Percentiles rank a stretch among this genome's conserved stretches.
phyloP scores from a whole-genome alignment of 164 flowering plant genomes.

The Annona cherimola region DNA sequence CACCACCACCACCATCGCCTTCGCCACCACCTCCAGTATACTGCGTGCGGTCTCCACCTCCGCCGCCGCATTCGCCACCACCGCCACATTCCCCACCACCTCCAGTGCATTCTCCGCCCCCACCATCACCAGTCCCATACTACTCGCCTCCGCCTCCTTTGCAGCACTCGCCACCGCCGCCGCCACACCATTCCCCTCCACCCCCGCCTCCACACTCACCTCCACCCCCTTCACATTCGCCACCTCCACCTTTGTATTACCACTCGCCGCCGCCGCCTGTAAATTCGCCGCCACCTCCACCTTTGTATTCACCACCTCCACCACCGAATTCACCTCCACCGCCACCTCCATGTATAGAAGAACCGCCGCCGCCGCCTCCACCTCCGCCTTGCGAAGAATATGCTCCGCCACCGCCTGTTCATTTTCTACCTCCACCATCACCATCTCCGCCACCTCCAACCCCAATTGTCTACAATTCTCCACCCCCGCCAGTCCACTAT shows the following conservation, averaged over 20 bases:
- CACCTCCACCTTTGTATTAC: slow-evolving; percentile 11
- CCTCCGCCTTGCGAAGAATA: slow-evolving; percentile 35
- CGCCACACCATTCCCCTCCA: slow-evolving; percentile 4
- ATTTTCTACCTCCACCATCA: slow-evolving; percentile 16
- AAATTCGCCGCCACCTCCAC: slow-evolving; percentile 29
- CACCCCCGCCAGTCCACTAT: slow-evolving; percentile 24
- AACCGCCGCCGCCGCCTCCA: slow-evolving; percentile 29
- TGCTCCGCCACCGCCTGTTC: slow-evolving; percentile 24
- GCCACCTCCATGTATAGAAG: slow-evolving; percentile 32
- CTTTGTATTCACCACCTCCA: slow-evolving; percentile 18
- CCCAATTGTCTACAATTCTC: slow-evolving; percentile 9
- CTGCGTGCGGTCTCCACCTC: slow-evolving; percentile 24
- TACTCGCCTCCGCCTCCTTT: slow-evolving; percentile 17
- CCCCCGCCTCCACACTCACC: slow-evolving; percentile 27
- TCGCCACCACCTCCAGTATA: slow-evolving; percentile 12
- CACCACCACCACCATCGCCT: slow-evolving; percentile 30
- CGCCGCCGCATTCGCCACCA: slow-evolving; percentile 26
- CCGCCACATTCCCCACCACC: slow-evolving; percentile 36
- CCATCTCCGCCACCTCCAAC: slow-evolving; percentile 19
- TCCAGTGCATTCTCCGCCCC: slow-evolving; percentile 28
- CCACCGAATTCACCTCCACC: slow-evolving; percentile 37
- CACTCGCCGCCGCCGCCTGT: slow-evolving; percentile 18
- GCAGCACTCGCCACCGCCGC: slow-evolving; percentile 18
- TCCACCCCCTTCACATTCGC: slow-evolving; percentile 19
- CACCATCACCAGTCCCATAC: slow-evolving; percentile 12